Percentiles rank a stretch among this genome's conserved stretches.
phyloP scores from a whole-genome alignment of 306 rosid species.

The Begonia peltatifolia region DNA sequence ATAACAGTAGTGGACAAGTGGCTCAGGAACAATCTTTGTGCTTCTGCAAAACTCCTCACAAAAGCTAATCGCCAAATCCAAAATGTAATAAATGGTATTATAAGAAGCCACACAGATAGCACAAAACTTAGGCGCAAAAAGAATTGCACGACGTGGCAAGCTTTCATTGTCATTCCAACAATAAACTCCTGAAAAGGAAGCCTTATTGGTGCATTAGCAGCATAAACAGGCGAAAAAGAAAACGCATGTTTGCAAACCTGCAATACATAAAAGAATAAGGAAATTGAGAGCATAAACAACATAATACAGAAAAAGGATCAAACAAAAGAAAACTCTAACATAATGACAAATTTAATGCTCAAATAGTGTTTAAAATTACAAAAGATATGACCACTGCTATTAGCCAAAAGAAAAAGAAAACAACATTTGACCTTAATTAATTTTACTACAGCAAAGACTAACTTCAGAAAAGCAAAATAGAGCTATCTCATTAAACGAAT shows the following conservation, averaged over 20 bases:
- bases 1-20: slow-evolving; percentile 78
- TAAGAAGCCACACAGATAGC: slow-evolving; percentile 92
- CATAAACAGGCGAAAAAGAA: slow-evolving; percentile 95
- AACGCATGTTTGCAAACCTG: slow-evolving; percentile 98
- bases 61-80: slow-evolving; percentile 99
- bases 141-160: slow-evolving; percentile 93
- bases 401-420: too few species aligned
- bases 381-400: too few species aligned
- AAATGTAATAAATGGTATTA: slow-evolving; percentile 91
- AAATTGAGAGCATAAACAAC: not conserved
- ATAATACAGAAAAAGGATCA: too few species aligned
- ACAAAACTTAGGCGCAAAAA: slow-evolving; percentile 90
- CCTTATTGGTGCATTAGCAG: slow-evolving; percentile 90
- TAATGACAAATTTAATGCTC: too few species aligned
- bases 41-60: slow-evolving; percentile 94
- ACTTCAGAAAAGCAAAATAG: too few species aligned
- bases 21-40: slow-evolving; percentile 84
- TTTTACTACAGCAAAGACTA: too few species aligned
- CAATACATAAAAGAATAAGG: slow-evolving; percentile 7
- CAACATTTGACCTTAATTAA: too few species aligned
- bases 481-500: too few species aligned
- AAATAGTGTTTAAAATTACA: too few species aligned
- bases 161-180: slow-evolving; percentile 96
- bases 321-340: too few species aligned
- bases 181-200: slow-evolving; percentile 95